Evolutionary conservation across 2,329 filamentous ascomycete genomes (phyloP).

Genomic region (Diatrype stigma): DNA sequence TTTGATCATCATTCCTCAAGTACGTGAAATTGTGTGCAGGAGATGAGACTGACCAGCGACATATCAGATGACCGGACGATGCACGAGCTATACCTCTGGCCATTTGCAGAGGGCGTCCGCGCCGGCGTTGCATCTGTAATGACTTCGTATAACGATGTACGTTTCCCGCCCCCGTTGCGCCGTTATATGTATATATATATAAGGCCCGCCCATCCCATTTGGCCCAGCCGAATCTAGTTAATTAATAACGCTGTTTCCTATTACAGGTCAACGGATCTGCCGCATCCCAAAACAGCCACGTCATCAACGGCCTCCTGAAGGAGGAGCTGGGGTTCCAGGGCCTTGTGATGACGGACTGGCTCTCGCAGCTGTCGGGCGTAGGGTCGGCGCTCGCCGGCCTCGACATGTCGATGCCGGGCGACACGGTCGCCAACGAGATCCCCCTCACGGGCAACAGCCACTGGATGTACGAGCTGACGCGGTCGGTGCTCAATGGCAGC

Average conservation of each 20-base stretch:
- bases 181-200: too few relatives aligned
- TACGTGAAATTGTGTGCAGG: not conserved
- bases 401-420: slow-evolving; percentile 59
- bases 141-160: slow-evolving; percentile 70
- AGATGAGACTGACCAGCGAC: slow-evolving; percentile 1
- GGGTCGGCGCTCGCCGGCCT: slow-evolving; percentile 69
- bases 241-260: not conserved
- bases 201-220: too few relatives aligned
- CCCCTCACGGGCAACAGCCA: slow-evolving; percentile 49
- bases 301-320: slow-evolving; percentile 67
- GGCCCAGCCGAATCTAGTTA: too few relatives aligned
- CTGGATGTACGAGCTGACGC: slow-evolving; percentile 53
- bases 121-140: slow-evolving; percentile 77
- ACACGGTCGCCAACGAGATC: slow-evolving; percentile 43
- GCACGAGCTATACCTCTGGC: slow-evolving; percentile 76
- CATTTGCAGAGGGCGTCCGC: slow-evolving; percentile 71
- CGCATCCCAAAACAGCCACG: slow-evolving; percentile 63
- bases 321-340: slow-evolving; percentile 72
- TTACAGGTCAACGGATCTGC: slow-evolving; percentile 61
- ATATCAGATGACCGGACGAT: slow-evolving; percentile 33
- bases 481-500: slow-evolving; percentile 52
- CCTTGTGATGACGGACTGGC: slow-evolving; percentile 68
- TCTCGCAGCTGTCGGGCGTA: slow-evolving; percentile 72
- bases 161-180: too few relatives aligned
- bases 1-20: too few relatives aligned